Evolutionary conservation across 495 filamentous ascomycete genomes (phyloP), one percentile per base, ranked within the genome.

Genomic region (Jackrogersella minutella): DNA sequence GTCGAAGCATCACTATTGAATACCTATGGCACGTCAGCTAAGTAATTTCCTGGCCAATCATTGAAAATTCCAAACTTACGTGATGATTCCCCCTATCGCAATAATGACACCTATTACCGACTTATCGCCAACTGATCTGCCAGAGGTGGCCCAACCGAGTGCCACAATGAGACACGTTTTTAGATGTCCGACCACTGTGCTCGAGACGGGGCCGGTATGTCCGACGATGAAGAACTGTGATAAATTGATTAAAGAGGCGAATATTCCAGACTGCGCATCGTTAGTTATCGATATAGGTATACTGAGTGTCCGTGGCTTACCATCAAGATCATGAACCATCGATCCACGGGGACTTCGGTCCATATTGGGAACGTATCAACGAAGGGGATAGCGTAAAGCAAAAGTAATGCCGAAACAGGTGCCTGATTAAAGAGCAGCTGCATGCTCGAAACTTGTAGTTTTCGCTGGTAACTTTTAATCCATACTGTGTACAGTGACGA

Each of bases 211-310:
- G 0, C 90, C 90, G 1, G 88, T 86, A 39, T 85, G 85, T 21
- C 86, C 88, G 34, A 92, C 86, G 65, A 92, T 91, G 69, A 89
- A 89, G 69, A 92, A 92, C 68, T 91, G 88, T 6, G 86, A 89
- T 46, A 91, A 79, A 70, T 92, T 92, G 67, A 92, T 88, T 16
- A 91, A 74, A 24, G 83, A 84, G 2, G 90, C 90, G 58, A 87
- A 86, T 11, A 85, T 46, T 6, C 88, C 88, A 63, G 83, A 84
- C 81, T 80, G 30, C 30, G 71, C 73, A 65, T 69, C 26, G 46
- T 66, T 50, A 71, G 61, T 46, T 16, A 31, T 43, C 11, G 39
- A 73, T 63, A 66, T 74, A 37, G 6, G 33, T 17, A 58, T 30
- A 39, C 28, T 13, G 13, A 26, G n/a, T 46, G 13, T 21, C 9